Evolutionary conservation across 345 rosid genomes (phyloP).

Genomic region (Eucalyptus dawsonii): DNA sequence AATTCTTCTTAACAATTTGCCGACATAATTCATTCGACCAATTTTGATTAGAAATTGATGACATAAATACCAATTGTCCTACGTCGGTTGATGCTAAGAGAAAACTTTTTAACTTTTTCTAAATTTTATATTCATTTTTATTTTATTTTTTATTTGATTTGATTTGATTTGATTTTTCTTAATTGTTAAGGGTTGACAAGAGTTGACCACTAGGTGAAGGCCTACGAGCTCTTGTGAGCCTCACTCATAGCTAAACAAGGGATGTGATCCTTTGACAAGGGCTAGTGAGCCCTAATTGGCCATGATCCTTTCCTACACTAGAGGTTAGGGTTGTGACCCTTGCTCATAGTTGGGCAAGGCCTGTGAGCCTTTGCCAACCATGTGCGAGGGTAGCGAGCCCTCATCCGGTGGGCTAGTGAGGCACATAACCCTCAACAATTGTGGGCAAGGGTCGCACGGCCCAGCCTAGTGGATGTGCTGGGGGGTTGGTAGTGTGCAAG

Average conservation of each 20-base stretch:
- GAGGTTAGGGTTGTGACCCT: accelerated
- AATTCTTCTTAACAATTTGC: not conserved
- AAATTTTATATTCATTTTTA: not conserved
- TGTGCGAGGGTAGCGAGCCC: not conserved
- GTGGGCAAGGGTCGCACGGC: not conserved
- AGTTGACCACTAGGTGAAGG: not conserved
- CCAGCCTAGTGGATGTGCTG: accelerated
- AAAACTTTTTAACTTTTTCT: too few species aligned
- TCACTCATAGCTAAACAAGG: not conserved
- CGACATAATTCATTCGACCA: not conserved
- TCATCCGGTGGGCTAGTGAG: not conserved
- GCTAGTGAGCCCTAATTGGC: not conserved
- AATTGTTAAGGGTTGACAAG: too few species aligned
- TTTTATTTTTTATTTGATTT: too few species aligned
- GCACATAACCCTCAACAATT: accelerated
- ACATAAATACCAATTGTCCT: accelerated
- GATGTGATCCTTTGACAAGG: not conserved
- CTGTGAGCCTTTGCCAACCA: not conserved
- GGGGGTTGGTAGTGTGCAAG: too few species aligned
- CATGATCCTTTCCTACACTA: not conserved
- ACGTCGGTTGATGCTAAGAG: accelerated
- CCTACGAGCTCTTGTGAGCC: not conserved
- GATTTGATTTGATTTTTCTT: too few species aligned
- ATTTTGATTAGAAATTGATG: not conserved
- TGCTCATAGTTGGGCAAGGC: not conserved